These are phyloP conservation scores for Eucalyptus brandiana DNA, from an alignment of 345 rosid genomes.

Conservation along the genomic window DNA sequence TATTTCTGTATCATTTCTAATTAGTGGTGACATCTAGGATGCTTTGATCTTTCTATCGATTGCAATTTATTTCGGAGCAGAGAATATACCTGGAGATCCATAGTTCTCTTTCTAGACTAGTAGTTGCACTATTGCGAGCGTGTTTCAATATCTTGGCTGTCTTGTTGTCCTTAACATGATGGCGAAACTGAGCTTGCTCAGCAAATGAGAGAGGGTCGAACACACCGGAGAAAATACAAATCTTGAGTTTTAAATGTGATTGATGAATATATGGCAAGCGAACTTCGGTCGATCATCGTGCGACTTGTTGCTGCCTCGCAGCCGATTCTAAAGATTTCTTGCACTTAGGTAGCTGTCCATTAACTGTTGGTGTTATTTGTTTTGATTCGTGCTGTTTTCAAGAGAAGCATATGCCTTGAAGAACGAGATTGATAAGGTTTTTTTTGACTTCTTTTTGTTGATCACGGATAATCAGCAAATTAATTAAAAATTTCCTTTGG, in stretches of 20 bases:
- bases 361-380: not conserved
- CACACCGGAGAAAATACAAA: not conserved
- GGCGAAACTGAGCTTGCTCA: not conserved
- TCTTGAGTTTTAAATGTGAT: not conserved
- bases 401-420: not conserved
- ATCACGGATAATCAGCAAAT: not conserved
- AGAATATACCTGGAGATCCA: not conserved
- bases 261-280: not conserved
- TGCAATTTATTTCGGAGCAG: not conserved
- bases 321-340: not conserved
- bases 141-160: not conserved
- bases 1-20: not conserved
- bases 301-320: not conserved
- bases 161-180: not conserved
- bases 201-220: not conserved
- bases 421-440: not conserved
- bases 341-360: not conserved
- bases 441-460: not conserved
- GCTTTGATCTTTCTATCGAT: not conserved
- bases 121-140: not conserved
- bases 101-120: not conserved
- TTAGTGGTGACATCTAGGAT: not conserved
- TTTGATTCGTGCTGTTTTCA: not conserved
- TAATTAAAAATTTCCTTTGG: not conserved
- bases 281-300: not conserved